Percentiles rank a stretch among this genome's conserved stretches.
Evolutionary conservation across 257 asterid species (phyloP).

Genomic region (Nicotiana paniculata): DNA sequence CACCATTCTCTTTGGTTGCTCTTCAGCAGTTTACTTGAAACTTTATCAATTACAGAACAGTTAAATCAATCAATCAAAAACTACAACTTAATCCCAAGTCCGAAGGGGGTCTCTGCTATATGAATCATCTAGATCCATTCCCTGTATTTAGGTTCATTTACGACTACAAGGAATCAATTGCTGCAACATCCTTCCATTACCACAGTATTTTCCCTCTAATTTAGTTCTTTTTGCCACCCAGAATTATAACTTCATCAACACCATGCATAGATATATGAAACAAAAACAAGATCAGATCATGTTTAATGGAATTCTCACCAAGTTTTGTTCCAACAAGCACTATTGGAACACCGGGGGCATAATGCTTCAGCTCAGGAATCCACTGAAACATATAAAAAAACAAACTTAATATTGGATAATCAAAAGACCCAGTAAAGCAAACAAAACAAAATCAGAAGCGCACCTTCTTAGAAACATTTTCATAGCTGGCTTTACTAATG

Average conservation of each 20-base stretch:
- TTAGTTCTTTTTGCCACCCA: background rate
- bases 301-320: constrained; percentile 25
- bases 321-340: constrained; percentile 54
- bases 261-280: background rate
- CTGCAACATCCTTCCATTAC: background rate
- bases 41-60: background rate
- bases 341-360: constrained; percentile 55
- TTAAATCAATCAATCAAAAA: background rate
- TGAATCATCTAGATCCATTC: background rate
- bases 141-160: background rate
- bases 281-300: background rate
- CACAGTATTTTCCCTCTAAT: background rate
- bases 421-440: background rate
- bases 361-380: constrained; percentile 59
- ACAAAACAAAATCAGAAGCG: background rate
- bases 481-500: constrained; percentile 55
- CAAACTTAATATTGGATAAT: background rate
- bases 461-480: constrained; percentile 53
- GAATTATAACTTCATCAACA: background rate
- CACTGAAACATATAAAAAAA: constrained; percentile 27
- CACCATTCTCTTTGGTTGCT: background rate
- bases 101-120: background rate
- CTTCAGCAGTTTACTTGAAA: background rate
- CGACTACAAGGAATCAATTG: background rate
- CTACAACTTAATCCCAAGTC: background rate